A percentile compares a stretch with the other conserved stretches of the same genome.
phyloP scores from a whole-genome alignment of 2,329 filamentous ascomycete species.

The Neofusicoccum cordaticola region DNA sequence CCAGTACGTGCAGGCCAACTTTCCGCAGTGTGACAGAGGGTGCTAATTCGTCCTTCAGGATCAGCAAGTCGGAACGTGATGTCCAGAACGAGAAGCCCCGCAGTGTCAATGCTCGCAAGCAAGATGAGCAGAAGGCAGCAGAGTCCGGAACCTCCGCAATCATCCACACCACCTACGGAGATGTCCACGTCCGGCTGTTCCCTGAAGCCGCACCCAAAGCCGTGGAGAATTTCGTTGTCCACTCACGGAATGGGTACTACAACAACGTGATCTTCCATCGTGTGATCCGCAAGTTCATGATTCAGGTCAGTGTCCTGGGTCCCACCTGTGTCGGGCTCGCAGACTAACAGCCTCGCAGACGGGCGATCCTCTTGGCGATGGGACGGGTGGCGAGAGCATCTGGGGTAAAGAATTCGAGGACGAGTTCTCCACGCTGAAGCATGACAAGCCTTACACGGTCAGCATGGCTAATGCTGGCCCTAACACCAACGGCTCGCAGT shows the following conservation, averaged over 20 bases:
- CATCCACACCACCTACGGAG: constrained; percentile 88
- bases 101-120: constrained; percentile 30
- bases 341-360: constrained; percentile 38
- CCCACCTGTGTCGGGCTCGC: constrained; percentile 28
- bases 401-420: constrained; percentile 93
- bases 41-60: constrained; percentile 27
- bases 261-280: constrained; percentile 97
- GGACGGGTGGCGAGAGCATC: constrained; percentile 85
- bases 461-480: constrained; percentile 98
- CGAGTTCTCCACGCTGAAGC: constrained; percentile 85
- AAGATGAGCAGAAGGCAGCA: constrained; percentile 57
- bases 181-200: constrained; percentile 90
- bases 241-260: constrained; percentile 87
- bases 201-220: constrained; percentile 90
- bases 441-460: constrained; percentile 94
- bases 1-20: constrained; percentile 44
- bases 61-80: constrained; percentile 81
- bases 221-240: constrained; percentile 96
- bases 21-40: too few relatives aligned
- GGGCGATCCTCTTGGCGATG: constrained; percentile 83
- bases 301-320: constrained; percentile 51
- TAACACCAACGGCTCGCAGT: constrained; percentile 93
- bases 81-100: constrained; percentile 92
- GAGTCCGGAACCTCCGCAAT: constrained; percentile 77
- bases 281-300: constrained; percentile 98